These are phyloP conservation scores for Globisporangium nodosum DNA, from an alignment of 352 stramenopile species.

Conservation along the genomic window DNA sequence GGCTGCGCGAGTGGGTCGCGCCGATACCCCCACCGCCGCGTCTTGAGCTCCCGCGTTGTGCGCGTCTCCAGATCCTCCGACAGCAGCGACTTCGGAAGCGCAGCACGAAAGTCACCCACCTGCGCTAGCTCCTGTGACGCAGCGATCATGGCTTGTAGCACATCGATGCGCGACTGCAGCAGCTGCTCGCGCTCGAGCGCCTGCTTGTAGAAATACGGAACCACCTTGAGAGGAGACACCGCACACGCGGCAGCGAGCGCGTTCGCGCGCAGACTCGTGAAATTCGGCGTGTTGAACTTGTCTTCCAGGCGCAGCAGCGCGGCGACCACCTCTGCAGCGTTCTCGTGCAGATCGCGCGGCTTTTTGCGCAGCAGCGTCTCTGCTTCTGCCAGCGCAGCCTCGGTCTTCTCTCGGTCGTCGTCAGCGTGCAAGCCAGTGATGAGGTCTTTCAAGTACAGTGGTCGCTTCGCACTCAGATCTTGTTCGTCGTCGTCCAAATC, in stretches of 20 bases:
- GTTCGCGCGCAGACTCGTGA: slow-evolving; percentile 32
- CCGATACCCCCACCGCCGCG: slow-evolving; percentile 61
- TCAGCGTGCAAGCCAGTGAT: slow-evolving; percentile 43
- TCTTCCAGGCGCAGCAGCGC: slow-evolving; percentile 66
- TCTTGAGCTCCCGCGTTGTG: slow-evolving; percentile 56
- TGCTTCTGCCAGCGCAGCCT: slow-evolving; percentile 45
- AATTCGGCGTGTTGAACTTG: slow-evolving; percentile 64
- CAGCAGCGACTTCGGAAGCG: slow-evolving; percentile 34
- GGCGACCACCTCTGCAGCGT: slow-evolving; percentile 41
- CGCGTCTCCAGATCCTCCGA: slow-evolving; percentile 33
- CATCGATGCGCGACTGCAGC: slow-evolving; percentile 64
- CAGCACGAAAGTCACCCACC: slow-evolving; percentile 28
- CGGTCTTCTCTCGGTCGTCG: slow-evolving; percentile 51
- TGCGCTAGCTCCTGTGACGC: slow-evolving; percentile 65
- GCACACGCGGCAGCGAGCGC: slow-evolving; percentile 46
- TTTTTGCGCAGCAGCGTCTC: slow-evolving; percentile 45
- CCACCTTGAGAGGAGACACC: slow-evolving; percentile 30
- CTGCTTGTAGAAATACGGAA: slow-evolving; percentile 57
- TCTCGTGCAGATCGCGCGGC: slow-evolving; percentile 60
- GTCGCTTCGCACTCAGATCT: slow-evolving; percentile 50
- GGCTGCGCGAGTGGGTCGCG: slow-evolving; percentile 35
- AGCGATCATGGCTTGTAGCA: slow-evolving; percentile 45
- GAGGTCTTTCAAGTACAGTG: slow-evolving; percentile 70
- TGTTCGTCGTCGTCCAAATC: slow-evolving; percentile 65
- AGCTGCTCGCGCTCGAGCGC: slow-evolving; percentile 71